phyloP scores from a whole-genome alignment of 495 filamentous ascomycete species.

The Aspergillus haitiensis region DNA sequence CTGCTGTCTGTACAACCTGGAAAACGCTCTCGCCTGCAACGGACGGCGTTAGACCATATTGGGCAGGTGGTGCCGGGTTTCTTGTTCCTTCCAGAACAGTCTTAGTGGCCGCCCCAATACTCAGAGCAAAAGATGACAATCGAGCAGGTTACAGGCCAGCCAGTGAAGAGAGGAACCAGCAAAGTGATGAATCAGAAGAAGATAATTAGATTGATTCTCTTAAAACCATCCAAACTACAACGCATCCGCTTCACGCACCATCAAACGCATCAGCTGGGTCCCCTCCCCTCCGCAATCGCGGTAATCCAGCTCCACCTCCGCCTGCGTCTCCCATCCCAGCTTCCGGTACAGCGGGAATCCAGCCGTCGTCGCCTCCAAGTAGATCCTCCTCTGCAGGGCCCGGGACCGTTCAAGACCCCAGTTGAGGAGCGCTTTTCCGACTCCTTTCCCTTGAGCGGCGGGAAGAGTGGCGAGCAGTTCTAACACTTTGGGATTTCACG shows the following conservation, averaged over 20 bases:
- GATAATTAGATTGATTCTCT: too few relatives aligned
- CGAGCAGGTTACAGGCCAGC: neutral
- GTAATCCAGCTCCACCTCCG: slow-evolving; percentile 41
- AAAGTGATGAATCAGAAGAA: too few relatives aligned
- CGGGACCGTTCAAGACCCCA: slow-evolving; percentile 54
- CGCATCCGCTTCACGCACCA: slow-evolving; percentile 25
- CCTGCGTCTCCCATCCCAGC: slow-evolving; percentile 47
- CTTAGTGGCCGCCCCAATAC: neutral
- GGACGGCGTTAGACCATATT: slow-evolving; percentile 16
- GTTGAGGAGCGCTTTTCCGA: slow-evolving; percentile 47
- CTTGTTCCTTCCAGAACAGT: neutral
- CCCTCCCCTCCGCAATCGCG: slow-evolving; percentile 35
- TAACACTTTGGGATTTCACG: slow-evolving; percentile 18
- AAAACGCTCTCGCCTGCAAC: neutral
- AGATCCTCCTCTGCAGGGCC: slow-evolving; percentile 45
- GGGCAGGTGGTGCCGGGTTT: slow-evolving; percentile 23
- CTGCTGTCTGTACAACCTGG: neutral
- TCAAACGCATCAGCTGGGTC: slow-evolving; percentile 28
- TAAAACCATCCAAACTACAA: too few relatives aligned
- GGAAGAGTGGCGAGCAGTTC: slow-evolving; percentile 37
- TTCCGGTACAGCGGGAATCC: slow-evolving; percentile 53
- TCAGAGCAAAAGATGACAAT: neutral
- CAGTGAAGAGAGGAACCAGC: slow-evolving; percentile 1
- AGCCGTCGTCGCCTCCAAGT: slow-evolving; percentile 55
- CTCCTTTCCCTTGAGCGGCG: slow-evolving; percentile 50